Conservation (phyloP, 2,329 filamentous ascomycete species). For the Colletotrichum limetticola region DNA sequence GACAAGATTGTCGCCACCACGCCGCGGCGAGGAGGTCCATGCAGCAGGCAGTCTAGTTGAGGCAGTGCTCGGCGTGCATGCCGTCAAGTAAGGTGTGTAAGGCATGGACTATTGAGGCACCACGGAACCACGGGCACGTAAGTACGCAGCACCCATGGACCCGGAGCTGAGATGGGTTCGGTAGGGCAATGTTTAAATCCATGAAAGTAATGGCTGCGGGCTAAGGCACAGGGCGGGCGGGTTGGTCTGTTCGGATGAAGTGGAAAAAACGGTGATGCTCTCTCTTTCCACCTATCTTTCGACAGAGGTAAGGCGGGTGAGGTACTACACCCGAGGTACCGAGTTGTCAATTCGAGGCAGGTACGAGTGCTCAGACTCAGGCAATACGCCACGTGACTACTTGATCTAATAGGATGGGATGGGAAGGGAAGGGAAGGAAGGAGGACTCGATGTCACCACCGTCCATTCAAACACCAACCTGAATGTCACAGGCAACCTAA, state of each 20-base stretch:
- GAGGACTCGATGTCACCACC: not conserved
- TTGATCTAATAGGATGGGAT: not conserved
- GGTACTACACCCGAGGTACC: no score
- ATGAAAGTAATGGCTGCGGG: not conserved
- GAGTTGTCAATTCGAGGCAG: no score
- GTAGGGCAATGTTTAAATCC: not conserved
- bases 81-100: slow-evolving; percentile 4
- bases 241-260: not conserved
- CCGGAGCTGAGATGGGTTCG: not conserved
- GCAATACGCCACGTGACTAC: not conserved
- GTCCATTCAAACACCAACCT: not conserved
- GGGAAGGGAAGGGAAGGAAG: not conserved
- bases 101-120: not conserved
- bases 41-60: slow-evolving; percentile 21
- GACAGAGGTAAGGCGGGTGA: no score
- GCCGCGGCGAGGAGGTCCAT: slow-evolving; percentile 28
- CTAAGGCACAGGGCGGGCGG: not conserved
- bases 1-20: slow-evolving; percentile 22
- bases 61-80: slow-evolving; percentile 18
- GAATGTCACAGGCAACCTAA: not conserved
- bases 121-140: not conserved
- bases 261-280: not conserved
- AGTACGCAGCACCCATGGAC: not conserved
- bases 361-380: not conserved
- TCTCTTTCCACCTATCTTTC: not conserved